Base-by-base conservation (phyloP, 2,329 filamentous ascomycete species). In the Clonostachys solani region DNA sequence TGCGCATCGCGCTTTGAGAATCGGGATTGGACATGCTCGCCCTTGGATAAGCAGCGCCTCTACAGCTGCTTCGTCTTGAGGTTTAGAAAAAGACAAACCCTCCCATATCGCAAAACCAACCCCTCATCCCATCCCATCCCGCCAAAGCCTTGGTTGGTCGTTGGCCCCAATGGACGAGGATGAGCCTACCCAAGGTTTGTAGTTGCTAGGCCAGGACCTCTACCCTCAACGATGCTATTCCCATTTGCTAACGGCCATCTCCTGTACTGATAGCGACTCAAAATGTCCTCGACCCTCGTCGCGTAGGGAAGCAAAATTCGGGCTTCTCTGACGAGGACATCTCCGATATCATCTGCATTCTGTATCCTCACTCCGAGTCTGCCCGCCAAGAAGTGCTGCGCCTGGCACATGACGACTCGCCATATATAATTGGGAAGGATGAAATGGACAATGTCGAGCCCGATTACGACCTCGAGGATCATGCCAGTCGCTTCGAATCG, bases 271-370 rank as follows among this genome's bases (percentile, higher is more conserved):
- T 50, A 82, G 84, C 86, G 47, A 95, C 91, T 15, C 91, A 95
- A 63, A 84, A 83, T 61, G 82, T 87, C 58, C 72, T 91, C 54
- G 91, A 96, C 63, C 89, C 90, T 38, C 82, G 90, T 52, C 84
- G 90, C 47, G 64, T 88, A 51, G 90, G 90, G 47, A 78, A 86
- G 62, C 87, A 89, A 65, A 88, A 89, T 62, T 94, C 89, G 38
- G 89, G 89, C 47, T 83, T 96, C 51, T 86, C 80, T 46, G 86
- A 92, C 55, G 80, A 88, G 54, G 92, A 96, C 63, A 80, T 94
- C 44, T 81, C 89, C 51, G 92, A 96, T 67, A 89, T 96, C 56
- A 81, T 96, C 54, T 95, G 91, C 68, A 83, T 96, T 48, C 78
- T 97, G 29, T 84, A 95, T 56, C 92, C 92, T 12, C 82, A 81